These are phyloP conservation scores for Zalaria sp. DNA, from an alignment of 2,329 filamentous ascomycete species.

Conservation along the genomic window DNA sequence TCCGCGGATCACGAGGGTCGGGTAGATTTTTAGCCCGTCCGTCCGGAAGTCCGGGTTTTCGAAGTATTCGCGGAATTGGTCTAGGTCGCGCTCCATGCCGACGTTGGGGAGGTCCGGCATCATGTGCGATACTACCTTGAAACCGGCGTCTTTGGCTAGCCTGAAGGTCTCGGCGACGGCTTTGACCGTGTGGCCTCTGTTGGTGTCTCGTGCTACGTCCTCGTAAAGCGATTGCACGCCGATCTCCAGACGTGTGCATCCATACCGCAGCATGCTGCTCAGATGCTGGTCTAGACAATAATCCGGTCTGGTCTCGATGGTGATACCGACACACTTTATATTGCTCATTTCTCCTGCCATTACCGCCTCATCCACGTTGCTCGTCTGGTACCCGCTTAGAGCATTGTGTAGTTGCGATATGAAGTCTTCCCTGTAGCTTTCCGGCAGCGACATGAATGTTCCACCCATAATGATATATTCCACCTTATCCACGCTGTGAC, in stretches of 20 bases:
- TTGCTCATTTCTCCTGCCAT: conserved; percentile 91
- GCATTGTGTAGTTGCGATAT: conserved; percentile 95
- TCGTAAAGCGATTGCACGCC: conserved; percentile 96
- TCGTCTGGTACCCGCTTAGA: conserved; percentile 86
- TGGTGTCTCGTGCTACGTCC: conserved; percentile 95
- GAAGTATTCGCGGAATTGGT: conserved; percentile 96
- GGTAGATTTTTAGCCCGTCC: conserved; percentile 95
- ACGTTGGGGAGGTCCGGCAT: conserved; percentile 98
- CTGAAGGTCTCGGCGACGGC: conserved; percentile 94
- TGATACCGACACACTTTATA: conserved; percentile 95
- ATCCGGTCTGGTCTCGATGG: conserved; percentile 92
- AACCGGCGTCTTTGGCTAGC: conserved; percentile 92
- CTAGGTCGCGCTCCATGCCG: conserved; percentile 92
- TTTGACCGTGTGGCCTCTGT: conserved; percentile 89
- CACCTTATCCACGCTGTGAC: conserved; percentile 96
- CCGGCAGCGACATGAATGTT: conserved; percentile 92
- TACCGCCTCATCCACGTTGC: conserved; percentile 89
- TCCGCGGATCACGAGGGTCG: conserved; percentile 89
- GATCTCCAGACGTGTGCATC: conserved; percentile 85
- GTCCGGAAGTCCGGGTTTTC: conserved; percentile 93
- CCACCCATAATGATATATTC: conserved; percentile 99
- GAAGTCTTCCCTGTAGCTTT: conserved; percentile 82
- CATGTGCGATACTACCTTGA: conserved; percentile 99
- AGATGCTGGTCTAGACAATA: conserved; percentile 95
- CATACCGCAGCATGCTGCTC: conserved; percentile 92